phyloP scores from a whole-genome alignment of 2,329 filamentous ascomycete genomes.

The Fusarium lateritium region DNA sequence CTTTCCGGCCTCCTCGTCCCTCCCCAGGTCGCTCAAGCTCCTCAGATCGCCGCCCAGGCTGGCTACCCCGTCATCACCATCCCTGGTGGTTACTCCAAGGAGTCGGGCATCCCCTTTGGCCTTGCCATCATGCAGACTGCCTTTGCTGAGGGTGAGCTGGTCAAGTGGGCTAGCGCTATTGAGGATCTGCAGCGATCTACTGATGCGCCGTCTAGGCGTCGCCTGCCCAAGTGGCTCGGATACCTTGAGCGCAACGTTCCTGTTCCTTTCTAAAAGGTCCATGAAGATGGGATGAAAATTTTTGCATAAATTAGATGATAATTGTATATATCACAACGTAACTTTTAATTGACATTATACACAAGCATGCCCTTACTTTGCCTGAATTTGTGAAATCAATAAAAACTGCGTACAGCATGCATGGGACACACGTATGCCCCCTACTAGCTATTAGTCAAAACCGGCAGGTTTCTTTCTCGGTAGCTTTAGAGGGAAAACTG shows the following conservation, averaged over 20 bases:
- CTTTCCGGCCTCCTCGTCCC: constrained; percentile 78
- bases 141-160: constrained; percentile 70
- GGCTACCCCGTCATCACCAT: constrained; percentile 82
- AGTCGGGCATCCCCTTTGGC: constrained; percentile 73
- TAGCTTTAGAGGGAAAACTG: too few relatives aligned
- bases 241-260: constrained; percentile 65
- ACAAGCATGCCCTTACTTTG: too few relatives aligned
- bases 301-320: constrained; percentile 1
- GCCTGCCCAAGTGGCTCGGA: constrained; percentile 66
- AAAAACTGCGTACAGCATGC: too few relatives aligned
- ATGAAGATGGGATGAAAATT: neutral
- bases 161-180: constrained; percentile 75
- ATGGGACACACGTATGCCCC: too few relatives aligned
- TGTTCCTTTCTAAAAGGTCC: constrained; percentile 46
- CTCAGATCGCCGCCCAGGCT: constrained; percentile 80
- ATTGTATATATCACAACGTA: constrained; percentile 7
- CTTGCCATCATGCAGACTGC: constrained; percentile 72
- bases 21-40: constrained; percentile 76
- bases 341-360: constrained; percentile 9
- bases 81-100: constrained; percentile 71
- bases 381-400: too few relatives aligned
- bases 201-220: constrained; percentile 62
- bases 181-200: constrained; percentile 68
- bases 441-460: too few relatives aligned
- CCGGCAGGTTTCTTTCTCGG: too few relatives aligned